Conservation (phyloP, 331 rosid species). For the Acacia concinna region DNA sequence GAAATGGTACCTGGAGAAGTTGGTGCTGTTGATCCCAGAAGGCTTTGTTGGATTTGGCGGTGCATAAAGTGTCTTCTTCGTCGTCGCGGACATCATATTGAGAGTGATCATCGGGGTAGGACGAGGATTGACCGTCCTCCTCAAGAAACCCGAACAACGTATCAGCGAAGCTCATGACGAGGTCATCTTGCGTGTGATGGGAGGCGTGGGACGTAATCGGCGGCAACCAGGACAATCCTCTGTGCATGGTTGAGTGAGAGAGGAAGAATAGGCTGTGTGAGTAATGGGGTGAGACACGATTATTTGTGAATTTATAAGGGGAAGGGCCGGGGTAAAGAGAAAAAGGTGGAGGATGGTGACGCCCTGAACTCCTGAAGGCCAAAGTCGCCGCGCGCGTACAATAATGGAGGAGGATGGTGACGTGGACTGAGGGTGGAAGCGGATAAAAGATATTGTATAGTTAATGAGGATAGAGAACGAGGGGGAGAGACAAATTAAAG, state of each 20-base stretch:
- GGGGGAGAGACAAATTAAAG: too few species aligned
- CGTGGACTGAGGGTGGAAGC: too few species aligned
- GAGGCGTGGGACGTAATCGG: conserved; percentile 25
- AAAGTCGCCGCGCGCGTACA: too few species aligned
- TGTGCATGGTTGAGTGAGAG: background rate
- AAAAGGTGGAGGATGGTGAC: too few species aligned
- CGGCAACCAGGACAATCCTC: background rate
- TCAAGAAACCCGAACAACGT: conserved; percentile 61
- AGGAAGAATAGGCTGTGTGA: background rate
- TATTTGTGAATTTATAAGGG: conserved; percentile 19
- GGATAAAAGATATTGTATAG: too few species aligned
- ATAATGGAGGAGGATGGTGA: too few species aligned
- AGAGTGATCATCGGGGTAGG: conserved; percentile 32
- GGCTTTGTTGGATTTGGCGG: conserved; percentile 39
- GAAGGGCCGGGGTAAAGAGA: too few species aligned
- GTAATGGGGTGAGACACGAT: background rate
- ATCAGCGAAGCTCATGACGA: conserved; percentile 42
- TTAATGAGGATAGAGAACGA: too few species aligned
- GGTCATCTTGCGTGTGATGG: conserved; percentile 16
- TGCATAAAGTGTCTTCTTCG: conserved; percentile 18
- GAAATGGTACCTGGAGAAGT: conserved; percentile 53
- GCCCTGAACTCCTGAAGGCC: too few species aligned
- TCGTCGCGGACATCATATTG: conserved; percentile 16
- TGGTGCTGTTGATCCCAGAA: conserved; percentile 71
- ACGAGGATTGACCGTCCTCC: conserved; percentile 33